Percentiles rank a stretch among this genome's conserved stretches.
Conservation (phyloP, 345 rosid species). For the Erodium maritimum region DNA sequence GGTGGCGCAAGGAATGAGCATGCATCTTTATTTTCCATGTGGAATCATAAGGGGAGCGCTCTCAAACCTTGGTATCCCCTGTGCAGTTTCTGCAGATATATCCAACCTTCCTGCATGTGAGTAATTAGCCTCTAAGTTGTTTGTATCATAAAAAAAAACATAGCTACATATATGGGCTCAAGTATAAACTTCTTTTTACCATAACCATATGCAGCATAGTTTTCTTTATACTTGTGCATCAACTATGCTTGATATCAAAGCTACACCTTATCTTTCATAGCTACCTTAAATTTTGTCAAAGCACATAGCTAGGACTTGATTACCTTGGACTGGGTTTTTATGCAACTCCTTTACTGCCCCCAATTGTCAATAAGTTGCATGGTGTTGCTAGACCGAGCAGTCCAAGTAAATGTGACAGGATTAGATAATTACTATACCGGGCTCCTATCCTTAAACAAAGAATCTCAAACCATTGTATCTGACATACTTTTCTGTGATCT, state of each 20-base stretch:
- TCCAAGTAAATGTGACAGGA: too few relatives aligned
- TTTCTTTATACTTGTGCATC: not conserved
- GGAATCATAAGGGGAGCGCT: conserved; percentile 96
- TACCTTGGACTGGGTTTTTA: not conserved
- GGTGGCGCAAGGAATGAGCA: conserved; percentile 63
- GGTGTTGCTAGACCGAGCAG: not conserved
- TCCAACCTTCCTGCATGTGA: conserved; percentile 91
- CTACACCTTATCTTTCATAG: too few relatives aligned
- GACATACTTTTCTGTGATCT: not conserved
- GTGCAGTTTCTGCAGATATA: conserved; percentile 93
- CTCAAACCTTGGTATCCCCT: conserved; percentile 90
- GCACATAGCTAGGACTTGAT: not conserved
- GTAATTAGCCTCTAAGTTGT: conserved; percentile 16
- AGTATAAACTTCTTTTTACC: too few relatives aligned
- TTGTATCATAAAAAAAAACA: not conserved
- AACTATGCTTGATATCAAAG: not conserved
- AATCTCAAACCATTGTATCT: not conserved
- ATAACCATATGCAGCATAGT: too few relatives aligned
- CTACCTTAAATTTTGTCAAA: too few relatives aligned
- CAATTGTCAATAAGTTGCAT: not conserved
- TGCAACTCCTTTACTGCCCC: not conserved
- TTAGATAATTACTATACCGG: not conserved
- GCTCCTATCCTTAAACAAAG: too few relatives aligned
- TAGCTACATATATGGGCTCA: not conserved
- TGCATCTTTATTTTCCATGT: conserved; percentile 88